Base-by-base conservation (phyloP, 768 basidiomycete genomes). In the Auricularia sp. region DNA sequence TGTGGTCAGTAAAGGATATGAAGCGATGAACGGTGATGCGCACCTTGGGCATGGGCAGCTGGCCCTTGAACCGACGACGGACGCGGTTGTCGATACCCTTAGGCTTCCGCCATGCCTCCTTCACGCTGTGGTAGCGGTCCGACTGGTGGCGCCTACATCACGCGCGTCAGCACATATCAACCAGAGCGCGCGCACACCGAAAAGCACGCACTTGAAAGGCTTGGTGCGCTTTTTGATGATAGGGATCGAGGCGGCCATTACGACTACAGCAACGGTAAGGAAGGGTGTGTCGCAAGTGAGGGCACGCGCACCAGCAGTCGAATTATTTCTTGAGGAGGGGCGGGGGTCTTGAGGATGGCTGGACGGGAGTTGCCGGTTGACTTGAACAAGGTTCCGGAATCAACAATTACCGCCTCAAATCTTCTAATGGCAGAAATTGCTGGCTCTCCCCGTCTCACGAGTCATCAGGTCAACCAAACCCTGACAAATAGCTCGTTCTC, bases 41-140 rank as follows among this genome's bases (percentile, higher is more conserved):
- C 70, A 94, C 94, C 84, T 94, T 95, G 75, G 95, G 95, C 96
- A 98, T 98, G 69, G 94, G 83, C 65, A 85, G 83, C 77, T 96
- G 94, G 64, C 96, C 96, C 83, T 94, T 97, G 83, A 93, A 94
- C 73, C 91, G 87, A 71, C 92, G 86, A 76, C 94, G 83, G 72
- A 97, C 95, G 73, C 95, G 87, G 87, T 98, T 98, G 77, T 98
- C 96, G 72, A 98, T 98, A 92, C 96, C 97, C 87, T 98, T 99
- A 71, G 97, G 97, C 83, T 99, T 99, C 77, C 97, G 85, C 97
- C 97, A 99, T 83, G 92, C 83, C 82, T 97, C 94, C 85, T 96
- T 96, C 71, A 98, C 94, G 70, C 89, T 81, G 77, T 92, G 86
- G 83, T 97, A 98, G 75, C 96, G 90, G 81, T 98, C 96, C 62